Base-by-base conservation (phyloP, 2,329 filamentous ascomycete species). In the Scytalidium lignicola region DNA sequence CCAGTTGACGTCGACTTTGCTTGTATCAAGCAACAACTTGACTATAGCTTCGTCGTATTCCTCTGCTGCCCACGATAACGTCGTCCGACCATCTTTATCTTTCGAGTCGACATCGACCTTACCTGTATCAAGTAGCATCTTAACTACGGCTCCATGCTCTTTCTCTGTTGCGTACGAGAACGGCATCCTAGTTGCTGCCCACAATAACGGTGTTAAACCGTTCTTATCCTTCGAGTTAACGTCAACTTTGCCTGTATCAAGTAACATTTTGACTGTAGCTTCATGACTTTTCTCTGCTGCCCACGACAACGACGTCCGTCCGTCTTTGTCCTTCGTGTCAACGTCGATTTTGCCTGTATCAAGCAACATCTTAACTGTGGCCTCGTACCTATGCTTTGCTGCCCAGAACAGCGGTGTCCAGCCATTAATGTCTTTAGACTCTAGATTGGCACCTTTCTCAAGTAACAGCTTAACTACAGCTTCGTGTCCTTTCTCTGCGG, bases 301-400 rank as follows among this genome's bases (percentile, higher is more conserved):
- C 10, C 8, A 43, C 7, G 6, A 39, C 22, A 52, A 39, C 17
- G 50, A 41, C 44, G 53, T 39, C 44, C 43, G 21, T 32, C 46
- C 23, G 8, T 29, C 2, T 2, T 23, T 40, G 39, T 57, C 52
- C 39, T 52, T 49, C 5, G 47, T 46, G 20, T 59, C 47, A 12
- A 57, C 29, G 3, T 55, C 43, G 20, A 49, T 42, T 8, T 44
- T n/a, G n/a, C n/a, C 54, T 47, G 43, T 55, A 41, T 47, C 49
- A 19, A 61, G 55, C 13, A 59, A 54, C n/a, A 61, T 44, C 17
- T 53, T 47, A 17, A 64, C 50, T 13, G 63, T 45, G 13, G 43
- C 45, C 26, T 60, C 58, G 28, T 62, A 50, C 2, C 61, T 59
- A 42, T 42, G 43, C 23, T 60, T 46, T 18, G 58, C 48, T 22